These are phyloP conservation scores for Durusdinium trenchii DNA, from an alignment of 73 alveolate species.

Conservation along the genomic window DNA sequence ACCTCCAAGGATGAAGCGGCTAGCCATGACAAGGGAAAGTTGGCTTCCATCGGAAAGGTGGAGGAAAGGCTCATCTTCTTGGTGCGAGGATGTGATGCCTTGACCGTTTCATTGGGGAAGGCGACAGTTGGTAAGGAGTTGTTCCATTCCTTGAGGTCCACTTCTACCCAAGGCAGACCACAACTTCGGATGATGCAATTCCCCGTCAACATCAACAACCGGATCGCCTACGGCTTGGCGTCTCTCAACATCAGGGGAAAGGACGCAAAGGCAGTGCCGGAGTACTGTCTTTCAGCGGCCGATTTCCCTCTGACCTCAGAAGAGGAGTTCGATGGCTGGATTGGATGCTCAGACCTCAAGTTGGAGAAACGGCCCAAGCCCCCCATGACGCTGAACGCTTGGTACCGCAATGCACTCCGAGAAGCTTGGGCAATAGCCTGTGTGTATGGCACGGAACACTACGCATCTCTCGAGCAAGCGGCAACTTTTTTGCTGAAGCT, in stretches of 20 bases:
- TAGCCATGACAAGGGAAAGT: slow-evolving; percentile 11
- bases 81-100: slow-evolving; percentile 7
- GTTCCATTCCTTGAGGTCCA: not conserved
- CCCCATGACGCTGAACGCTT: not conserved
- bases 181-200: slow-evolving; percentile 1
- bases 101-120: not conserved
- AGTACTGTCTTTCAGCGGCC: slow-evolving; percentile 10
- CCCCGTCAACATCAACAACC: slow-evolving; percentile 52
- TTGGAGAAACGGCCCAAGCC: slow-evolving; percentile 15
- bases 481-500: not conserved
- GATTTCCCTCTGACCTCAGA: slow-evolving; percentile 53
- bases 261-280: not conserved
- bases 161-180: slow-evolving; percentile 25
- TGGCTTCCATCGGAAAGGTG: not conserved
- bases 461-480: not conserved
- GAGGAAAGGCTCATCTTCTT: slow-evolving; percentile 20
- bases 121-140: slow-evolving; percentile 53
- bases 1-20: slow-evolving; percentile 41
- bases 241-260: not conserved
- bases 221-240: slow-evolving; percentile 25
- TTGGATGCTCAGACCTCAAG: not conserved
- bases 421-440: slow-evolving; percentile 15
- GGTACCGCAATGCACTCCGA: slow-evolving; percentile 21
- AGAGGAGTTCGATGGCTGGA: slow-evolving; percentile 2
- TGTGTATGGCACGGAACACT: slow-evolving; percentile 47